Conservation (phyloP, 768 basidiomycete species). For the Postia placenta region DNA sequence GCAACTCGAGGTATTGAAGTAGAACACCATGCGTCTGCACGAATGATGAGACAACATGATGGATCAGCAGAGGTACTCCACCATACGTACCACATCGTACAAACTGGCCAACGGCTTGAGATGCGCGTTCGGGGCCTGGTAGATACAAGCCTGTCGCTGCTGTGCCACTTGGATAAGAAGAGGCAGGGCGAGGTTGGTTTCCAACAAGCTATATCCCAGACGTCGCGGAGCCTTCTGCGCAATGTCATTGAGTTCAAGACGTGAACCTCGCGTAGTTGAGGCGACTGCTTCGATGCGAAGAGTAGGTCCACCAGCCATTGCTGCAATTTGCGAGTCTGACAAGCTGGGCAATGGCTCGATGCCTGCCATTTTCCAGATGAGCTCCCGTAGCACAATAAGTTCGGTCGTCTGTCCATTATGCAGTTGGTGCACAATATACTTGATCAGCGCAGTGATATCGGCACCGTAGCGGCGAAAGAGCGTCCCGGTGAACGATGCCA, state of each 20-base stretch:
- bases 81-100: conserved; percentile 83
- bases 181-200: conserved; percentile 74
- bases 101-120: conserved; percentile 82
- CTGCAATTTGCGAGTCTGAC: conserved; percentile 80
- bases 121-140: conserved; percentile 65
- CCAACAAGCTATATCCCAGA: conserved; percentile 58
- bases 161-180: conserved; percentile 90
- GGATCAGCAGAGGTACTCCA: too few species aligned
- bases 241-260: conserved; percentile 60
- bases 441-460: conserved; percentile 77
- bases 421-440: conserved; percentile 89
- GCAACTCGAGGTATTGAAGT: conserved; percentile 85
- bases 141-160: conserved; percentile 82
- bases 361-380: conserved; percentile 94
- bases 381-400: conserved; percentile 84
- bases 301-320: conserved; percentile 87
- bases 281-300: conserved; percentile 86
- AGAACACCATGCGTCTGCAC: conserved; percentile 84
- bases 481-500: conserved; percentile 91
- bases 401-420: conserved; percentile 80
- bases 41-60: conserved; percentile 10
- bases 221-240: conserved; percentile 60
- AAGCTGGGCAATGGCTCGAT: conserved; percentile 88
- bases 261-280: conserved; percentile 69
- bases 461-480: conserved; percentile 83